Evolutionary conservation across 768 basidiomycete species (phyloP), one percentile per base, ranked within the genome.

Genomic region (Lentinula detonsa): DNA sequence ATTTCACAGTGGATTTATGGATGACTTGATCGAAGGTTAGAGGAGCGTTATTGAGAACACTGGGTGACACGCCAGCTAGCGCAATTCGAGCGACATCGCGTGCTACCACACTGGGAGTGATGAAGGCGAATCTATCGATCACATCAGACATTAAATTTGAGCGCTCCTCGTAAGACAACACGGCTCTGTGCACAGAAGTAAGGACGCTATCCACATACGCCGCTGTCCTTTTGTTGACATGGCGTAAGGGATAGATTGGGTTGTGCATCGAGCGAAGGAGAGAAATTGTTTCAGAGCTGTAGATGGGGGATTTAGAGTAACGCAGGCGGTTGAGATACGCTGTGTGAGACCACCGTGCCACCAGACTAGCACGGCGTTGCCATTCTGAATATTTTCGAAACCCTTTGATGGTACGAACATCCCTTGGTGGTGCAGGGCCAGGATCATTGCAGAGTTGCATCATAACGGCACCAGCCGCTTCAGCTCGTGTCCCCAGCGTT

Each of bases 51-150:
- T 63, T 50, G 58, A 73, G n/a, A 8, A 49, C 42, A 58, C 71
- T 65, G 65, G 73, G 57, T 11, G 37, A n/a, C 63, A 67, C 46
- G 6, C 82, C 84, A 0, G 82, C 66, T 4, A 95, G 77, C 1
- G 85, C 81, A 56, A 90, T 75, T 1, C 73, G 75, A 1, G 92
- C 82, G 54, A 97, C 69, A 71, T 95, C 93, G 33, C 79, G 75
- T 11, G 90, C 89, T 15, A 95, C 86, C 0, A 82, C 92, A 1
- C 85, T 67, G 0, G 95, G 92, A 0, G 94, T 95, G 18, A 83
- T 85, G 65, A 93, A 93, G 0, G 88, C 85, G 68, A 96, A 98
- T 23, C 73, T 75, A 58, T 90, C 83, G 56, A 96, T 72, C 18
- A 81, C 63, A 18, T 72, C 70, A 1, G 77, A 74, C 73, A 88